Evolutionary conservation across 768 basidiomycete genomes (phyloP).

Genomic region (Postia placenta): DNA sequence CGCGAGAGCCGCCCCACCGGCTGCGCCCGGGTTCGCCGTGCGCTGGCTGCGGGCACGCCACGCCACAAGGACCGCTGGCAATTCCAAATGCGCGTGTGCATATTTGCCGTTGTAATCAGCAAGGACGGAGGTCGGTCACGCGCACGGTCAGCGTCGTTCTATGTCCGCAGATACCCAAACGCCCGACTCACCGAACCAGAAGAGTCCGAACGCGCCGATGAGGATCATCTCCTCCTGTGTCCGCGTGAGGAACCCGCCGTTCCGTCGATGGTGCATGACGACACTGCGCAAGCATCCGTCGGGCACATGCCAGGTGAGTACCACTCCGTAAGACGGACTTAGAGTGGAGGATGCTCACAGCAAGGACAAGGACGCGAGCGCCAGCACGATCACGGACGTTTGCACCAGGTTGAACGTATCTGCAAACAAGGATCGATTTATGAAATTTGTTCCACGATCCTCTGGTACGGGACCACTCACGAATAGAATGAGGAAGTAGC

Average conservation of each 20-base stretch:
- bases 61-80: slow-evolving; percentile 37
- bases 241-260: slow-evolving; percentile 57
- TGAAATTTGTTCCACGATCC: too few relatives aligned
- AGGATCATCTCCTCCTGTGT: slow-evolving; percentile 70
- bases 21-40: slow-evolving; percentile 7
- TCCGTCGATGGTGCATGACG: slow-evolving; percentile 57
- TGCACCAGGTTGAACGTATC: slow-evolving; percentile 39
- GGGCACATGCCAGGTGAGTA: neutral
- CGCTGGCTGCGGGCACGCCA: slow-evolving; percentile 27
- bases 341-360: slow-evolving; percentile 40
- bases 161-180: slow-evolving; percentile 15
- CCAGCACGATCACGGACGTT: slow-evolving; percentile 65
- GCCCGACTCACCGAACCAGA: slow-evolving; percentile 63
- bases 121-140: too few relatives aligned
- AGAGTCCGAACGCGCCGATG: slow-evolving; percentile 64
- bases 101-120: neutral
- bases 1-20: slow-evolving; percentile 12
- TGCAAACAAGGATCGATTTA: too few relatives aligned
- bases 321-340: neutral
- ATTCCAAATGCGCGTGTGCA: too few relatives aligned
- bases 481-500: slow-evolving; percentile 14
- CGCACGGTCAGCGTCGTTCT: neutral
- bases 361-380: slow-evolving; percentile 57
- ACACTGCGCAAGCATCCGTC: slow-evolving; percentile 35
- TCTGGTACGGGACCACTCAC: slow-evolving; percentile 10